Base-by-base conservation (phyloP, 1,284 basidiomycete genomes). In the Malassezia furfur region DNA sequence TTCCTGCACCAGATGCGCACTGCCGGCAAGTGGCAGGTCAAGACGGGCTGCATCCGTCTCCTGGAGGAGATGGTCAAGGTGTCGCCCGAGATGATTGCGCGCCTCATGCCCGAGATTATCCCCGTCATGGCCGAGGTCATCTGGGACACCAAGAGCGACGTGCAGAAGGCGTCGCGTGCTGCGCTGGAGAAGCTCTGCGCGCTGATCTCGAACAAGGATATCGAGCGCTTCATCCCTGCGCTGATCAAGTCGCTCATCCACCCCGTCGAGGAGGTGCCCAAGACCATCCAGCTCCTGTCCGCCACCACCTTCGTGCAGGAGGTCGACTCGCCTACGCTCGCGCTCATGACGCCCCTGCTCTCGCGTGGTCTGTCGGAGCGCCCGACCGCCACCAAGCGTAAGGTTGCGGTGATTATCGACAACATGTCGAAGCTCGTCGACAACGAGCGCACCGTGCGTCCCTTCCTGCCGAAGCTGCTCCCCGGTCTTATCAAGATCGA, bases 241-340 rank as follows among this genome's bases (percentile, higher is more conserved):
- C 84, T 94, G 74, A 91, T 94, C 79, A 88, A 93, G 79, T 87
- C 89, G 77, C 81, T 98, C 74, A 91, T 96, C 80, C 91, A 98
- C 83, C 94, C 94, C 72, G 90, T 96, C 69, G 93, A 98, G 82
- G 91, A 98, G 84, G 93, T 96, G 63, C 87, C 91, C 73, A 88
- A 86, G 76, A 96, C 91, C 72, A 89, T 98, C 74, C 82, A 83
- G 75, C 86, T 96, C 78, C 90, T 98, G 78, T 91, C 91, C 77
- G 86, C 94, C 59, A 98, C 94, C 79, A 98, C 94, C 77, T 98
- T 98, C 85, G 94, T 99, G 85, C 90, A 91, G 62, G 94, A 98
- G 82, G 94, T 99, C 79, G 94, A 98, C 77, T 91, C 93, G 62
- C 85, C 94, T 61, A 98, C 94, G 65, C 86, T 99, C 70, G 96